phyloP scores from a whole-genome alignment of 169 alveolate species.

The Perkinsus marinus region DNA sequence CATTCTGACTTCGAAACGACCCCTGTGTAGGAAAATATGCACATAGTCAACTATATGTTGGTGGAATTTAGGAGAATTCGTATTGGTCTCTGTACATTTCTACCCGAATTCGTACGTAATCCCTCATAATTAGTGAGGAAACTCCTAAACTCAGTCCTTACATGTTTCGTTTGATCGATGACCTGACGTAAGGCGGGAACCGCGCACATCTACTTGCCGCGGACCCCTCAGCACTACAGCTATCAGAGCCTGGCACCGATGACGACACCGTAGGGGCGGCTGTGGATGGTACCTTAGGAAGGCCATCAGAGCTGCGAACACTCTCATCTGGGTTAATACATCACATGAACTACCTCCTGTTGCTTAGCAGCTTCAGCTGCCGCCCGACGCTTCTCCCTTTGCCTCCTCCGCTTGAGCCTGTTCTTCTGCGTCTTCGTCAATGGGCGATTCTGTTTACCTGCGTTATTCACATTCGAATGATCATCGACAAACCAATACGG shows the following conservation, averaged over 20 bases:
- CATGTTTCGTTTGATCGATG: background rate
- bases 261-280: background rate
- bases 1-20: no score
- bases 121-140: no score
- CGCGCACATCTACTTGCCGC: no score
- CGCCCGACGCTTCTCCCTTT: background rate
- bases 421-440: background rate
- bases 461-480: background rate
- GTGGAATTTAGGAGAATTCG: no score
- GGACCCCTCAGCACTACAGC: background rate
- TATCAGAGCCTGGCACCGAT: background rate
- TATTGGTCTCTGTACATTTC: no score
- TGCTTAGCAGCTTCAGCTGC: background rate
- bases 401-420: background rate
- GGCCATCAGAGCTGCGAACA: no score
- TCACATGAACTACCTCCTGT: background rate
- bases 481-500: no score
- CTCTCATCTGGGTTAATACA: no score
- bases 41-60: no score
- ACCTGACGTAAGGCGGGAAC: background rate
- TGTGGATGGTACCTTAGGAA: background rate
- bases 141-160: background rate
- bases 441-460: background rate
- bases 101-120: no score
- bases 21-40: no score